These are phyloP conservation scores for Metarhizium brunneum DNA, from an alignment of 2,329 filamentous ascomycete genomes.

Conservation along the genomic window DNA sequence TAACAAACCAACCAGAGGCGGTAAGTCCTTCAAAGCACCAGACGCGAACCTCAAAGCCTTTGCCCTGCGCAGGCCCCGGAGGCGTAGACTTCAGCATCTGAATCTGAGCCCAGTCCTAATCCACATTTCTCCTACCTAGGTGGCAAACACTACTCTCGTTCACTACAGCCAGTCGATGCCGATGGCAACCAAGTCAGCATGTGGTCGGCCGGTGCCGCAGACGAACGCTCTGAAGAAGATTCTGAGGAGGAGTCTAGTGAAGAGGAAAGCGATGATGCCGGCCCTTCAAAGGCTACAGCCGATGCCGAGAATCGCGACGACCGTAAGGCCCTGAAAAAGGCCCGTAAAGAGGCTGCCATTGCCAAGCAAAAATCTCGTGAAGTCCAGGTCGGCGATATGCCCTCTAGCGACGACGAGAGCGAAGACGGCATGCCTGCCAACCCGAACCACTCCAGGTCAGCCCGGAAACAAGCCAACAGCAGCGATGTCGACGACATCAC, in stretches of 20 bases:
- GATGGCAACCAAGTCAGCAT: slow-evolving; percentile 85
- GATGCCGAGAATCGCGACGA: slow-evolving; percentile 65
- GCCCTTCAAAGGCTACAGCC: slow-evolving; percentile 30
- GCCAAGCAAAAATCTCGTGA: slow-evolving; percentile 61
- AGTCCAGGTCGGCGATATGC: slow-evolving; percentile 78
- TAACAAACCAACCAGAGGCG: slow-evolving; percentile 85
- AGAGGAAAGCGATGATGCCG: slow-evolving; percentile 39
- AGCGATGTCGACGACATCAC: slow-evolving; percentile 39
- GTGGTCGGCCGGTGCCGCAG: slow-evolving; percentile 61
- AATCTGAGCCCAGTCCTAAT: background rate
- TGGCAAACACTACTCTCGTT: slow-evolving; percentile 90
- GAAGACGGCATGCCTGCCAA: slow-evolving; percentile 70
- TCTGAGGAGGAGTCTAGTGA: slow-evolving; percentile 43
- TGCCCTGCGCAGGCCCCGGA: no score
- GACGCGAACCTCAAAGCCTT: no score
- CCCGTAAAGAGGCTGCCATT: slow-evolving; percentile 82
- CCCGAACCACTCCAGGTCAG: slow-evolving; percentile 80
- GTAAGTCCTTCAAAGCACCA: slow-evolving; percentile 37
- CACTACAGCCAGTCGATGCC: slow-evolving; percentile 78
- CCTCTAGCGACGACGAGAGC: slow-evolving; percentile 58
- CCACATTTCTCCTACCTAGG: slow-evolving; percentile 38
- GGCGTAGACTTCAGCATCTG: no score
- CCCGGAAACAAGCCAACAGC: slow-evolving; percentile 44
- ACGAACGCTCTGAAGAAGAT: slow-evolving; percentile 43
- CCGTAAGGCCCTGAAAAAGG: slow-evolving; percentile 79